phyloP scores from a whole-genome alignment of 2,329 filamentous ascomycete species.

The Lasiodiplodia gonubiensis region DNA sequence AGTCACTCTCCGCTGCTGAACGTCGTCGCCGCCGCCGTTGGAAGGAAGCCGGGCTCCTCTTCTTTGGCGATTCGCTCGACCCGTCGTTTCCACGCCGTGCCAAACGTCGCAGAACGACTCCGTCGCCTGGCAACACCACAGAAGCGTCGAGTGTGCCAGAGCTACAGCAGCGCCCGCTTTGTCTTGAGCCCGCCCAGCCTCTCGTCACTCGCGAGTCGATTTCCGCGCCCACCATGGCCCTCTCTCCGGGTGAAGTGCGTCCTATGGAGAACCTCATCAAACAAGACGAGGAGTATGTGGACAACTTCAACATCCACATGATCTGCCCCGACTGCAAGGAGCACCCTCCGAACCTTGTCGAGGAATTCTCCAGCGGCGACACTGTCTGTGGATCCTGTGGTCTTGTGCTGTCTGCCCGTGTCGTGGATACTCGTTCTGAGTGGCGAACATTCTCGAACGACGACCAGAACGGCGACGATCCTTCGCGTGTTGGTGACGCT shows the following conservation, averaged over 20 bases:
- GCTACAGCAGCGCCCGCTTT: not conserved
- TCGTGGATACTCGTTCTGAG: slow-evolving; percentile 94
- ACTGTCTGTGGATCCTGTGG: slow-evolving; percentile 93
- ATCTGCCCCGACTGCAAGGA: slow-evolving; percentile 92
- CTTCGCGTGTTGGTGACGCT: slow-evolving; percentile 95
- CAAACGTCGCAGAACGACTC: not conserved
- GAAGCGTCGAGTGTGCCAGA: not conserved
- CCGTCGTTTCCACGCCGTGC: not conserved
- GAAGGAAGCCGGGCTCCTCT: slow-evolving; percentile 2
- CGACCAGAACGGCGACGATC: slow-evolving; percentile 94
- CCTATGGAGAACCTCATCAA: slow-evolving; percentile 43
- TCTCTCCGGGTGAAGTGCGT: slow-evolving; percentile 53
- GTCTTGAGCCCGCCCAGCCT: not conserved
- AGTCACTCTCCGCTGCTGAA: not conserved
- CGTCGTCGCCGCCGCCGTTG: slow-evolving; percentile 4
- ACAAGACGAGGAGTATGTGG: slow-evolving; percentile 63
- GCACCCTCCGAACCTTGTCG: slow-evolving; percentile 86
- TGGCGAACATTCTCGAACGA: slow-evolving; percentile 99
- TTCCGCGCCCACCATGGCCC: slow-evolving; percentile 31
- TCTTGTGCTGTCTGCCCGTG: slow-evolving; percentile 84
- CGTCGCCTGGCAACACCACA: not conserved
- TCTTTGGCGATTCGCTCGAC: not conserved
- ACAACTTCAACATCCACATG: slow-evolving; percentile 85
- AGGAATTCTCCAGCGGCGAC: slow-evolving; percentile 91
- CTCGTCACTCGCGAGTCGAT: not conserved